Evolutionary conservation across 495 filamentous ascomycete species (phyloP), one percentile per base, ranked within the genome.

Genomic region (Penicillium lividum): DNA sequence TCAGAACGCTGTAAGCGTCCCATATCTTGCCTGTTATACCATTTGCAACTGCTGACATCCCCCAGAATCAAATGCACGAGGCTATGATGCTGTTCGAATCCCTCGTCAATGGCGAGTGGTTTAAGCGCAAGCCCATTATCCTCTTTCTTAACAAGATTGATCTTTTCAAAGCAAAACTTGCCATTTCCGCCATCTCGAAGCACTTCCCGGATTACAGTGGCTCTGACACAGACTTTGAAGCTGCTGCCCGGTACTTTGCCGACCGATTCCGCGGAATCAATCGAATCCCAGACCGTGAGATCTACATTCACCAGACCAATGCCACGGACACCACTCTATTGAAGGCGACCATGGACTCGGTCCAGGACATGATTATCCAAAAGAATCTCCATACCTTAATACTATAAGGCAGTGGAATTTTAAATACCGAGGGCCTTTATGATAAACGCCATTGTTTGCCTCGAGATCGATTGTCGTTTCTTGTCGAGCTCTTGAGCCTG

Each of bases 121-220:
- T 98, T 75, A 89, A 92, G 64, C 90, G 89, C 63, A 96, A 94
- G 43, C 89, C 94, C 16, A 90, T 98, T 66, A 98, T 98, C 60
- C 84, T 98, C 40, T 98, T 98, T 80, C 81, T 98, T 56, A 98
- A 98, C 86, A 98, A 98, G 82, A 97, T 97, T 75, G 94, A 98
- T 76, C 83, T 97, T 15, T 98, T 98, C 84, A 92, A 87, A 70
- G 86, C 88, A 61, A 98, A 98, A 79, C 83, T 98, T 25, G 70
- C 79, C 11, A 78, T 82, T 46, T 93, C 89, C 58, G 87, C 92
- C 8, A 91, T 98, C 70, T 87, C 87, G 43, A 86, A 89, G 50
- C 91, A 96, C 70, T 98, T 98, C 81, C 91, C 92, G 29, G 94
- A 98, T 72, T 98, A 94, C 80, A 82, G 82, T 54, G 89, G 79